Evolutionary conservation across 768 basidiomycete species (phyloP).

Genomic region (Boletus rubropictus): DNA sequence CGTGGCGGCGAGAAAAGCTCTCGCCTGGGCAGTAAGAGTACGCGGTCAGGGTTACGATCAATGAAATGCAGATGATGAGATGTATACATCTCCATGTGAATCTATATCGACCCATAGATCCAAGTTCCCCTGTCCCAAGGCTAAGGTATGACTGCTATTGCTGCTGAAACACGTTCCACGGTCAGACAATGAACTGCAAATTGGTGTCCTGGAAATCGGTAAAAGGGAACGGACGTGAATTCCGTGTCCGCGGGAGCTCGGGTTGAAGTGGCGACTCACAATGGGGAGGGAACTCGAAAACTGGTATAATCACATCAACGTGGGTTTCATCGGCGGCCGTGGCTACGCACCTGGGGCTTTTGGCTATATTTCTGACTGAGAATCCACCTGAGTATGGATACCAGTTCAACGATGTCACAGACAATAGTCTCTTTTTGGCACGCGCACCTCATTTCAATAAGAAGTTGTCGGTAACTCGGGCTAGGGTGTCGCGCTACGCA

Average conservation of each 20-base stretch:
- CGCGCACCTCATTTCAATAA: conserved; percentile 39
- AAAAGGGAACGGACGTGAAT: background rate
- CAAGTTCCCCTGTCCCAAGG: no score
- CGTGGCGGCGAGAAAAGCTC: no score
- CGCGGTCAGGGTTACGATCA: no score
- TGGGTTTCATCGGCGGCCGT: background rate
- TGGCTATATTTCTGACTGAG: conserved; percentile 46
- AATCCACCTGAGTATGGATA: conserved; percentile 28
- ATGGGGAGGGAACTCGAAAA: conserved; percentile 42
- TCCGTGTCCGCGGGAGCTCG: background rate
- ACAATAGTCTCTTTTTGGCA: background rate
- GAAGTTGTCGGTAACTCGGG: conserved; percentile 50
- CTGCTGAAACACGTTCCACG: no score
- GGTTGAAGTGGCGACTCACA: conserved; percentile 25
- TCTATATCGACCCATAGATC: no score
- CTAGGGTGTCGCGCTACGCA: conserved; percentile 38
- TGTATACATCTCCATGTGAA: no score
- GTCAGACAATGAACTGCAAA: conserved; percentile 28
- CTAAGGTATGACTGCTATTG: no score
- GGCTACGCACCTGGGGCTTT: conserved; percentile 44
- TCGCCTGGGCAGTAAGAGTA: no score
- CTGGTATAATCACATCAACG: conserved; percentile 17
- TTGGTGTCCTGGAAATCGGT: conserved; percentile 23
- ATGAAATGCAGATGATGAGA: no score
- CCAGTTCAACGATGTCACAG: background rate